Conservation (phyloP, 2,329 filamentous ascomycete species). For the Davidsoniella virescens region DNA sequence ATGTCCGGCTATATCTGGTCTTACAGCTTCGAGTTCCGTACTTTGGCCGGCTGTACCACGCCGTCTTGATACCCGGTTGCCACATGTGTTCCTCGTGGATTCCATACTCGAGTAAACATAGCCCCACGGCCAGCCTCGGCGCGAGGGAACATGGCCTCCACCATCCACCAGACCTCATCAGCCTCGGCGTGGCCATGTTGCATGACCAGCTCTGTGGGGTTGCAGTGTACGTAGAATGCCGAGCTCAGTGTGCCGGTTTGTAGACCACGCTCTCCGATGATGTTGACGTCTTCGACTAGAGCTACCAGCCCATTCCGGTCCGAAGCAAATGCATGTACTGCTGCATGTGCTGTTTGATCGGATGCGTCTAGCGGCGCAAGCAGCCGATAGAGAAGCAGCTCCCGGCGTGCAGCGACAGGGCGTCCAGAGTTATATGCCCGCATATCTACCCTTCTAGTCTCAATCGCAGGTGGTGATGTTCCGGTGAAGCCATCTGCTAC, state of each 20-base stretch:
- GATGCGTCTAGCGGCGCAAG: constrained; percentile 26
- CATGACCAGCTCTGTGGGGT: constrained; percentile 32
- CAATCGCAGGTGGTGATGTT: constrained; percentile 32
- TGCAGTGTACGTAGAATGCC: constrained; percentile 35
- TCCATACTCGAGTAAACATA: constrained; percentile 37
- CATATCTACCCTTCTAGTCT: constrained; percentile 41
- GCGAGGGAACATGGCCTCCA: constrained; percentile 34
- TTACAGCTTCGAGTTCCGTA: no score
- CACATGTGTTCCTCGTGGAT: constrained; percentile 33
- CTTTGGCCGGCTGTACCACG: constrained; percentile 16
- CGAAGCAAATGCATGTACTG: constrained; percentile 33
- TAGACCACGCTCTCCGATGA: constrained; percentile 24
- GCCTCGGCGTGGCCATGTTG: constrained; percentile 15
- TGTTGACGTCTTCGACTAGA: constrained; percentile 32
- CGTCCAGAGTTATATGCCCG: constrained; percentile 25
- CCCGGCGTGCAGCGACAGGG: constrained; percentile 28
- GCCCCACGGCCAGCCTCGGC: constrained; percentile 30
- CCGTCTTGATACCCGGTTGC: constrained; percentile 40
- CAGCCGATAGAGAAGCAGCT: constrained; percentile 34
- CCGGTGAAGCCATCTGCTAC: constrained; percentile 13
- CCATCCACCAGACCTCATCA: constrained; percentile 35
- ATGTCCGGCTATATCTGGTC: no score
- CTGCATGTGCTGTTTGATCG: constrained; percentile 29
- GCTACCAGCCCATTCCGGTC: constrained; percentile 39
- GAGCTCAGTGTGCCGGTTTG: constrained; percentile 32